A percentile compares a stretch with the other conserved stretches of the same genome.
Evolutionary conservation across 2,329 filamentous ascomycete species (phyloP).

Genomic region (Pezicula carpinea): DNA sequence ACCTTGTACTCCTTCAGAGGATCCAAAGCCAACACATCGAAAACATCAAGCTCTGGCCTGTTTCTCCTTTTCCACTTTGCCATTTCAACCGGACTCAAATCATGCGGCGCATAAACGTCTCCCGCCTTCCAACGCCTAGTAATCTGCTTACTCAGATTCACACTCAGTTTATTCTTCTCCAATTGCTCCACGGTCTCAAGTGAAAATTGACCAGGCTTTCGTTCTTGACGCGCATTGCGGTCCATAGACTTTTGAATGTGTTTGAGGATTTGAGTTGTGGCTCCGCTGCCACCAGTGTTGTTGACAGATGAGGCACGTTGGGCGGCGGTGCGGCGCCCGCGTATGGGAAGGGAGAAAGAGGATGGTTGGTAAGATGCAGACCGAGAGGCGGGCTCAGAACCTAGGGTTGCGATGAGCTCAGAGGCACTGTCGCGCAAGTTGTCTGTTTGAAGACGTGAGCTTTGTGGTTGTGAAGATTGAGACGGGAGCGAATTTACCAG

Average conservation of each 20-base stretch:
- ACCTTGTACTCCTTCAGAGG: constrained; percentile 87
- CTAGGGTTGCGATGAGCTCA: not conserved
- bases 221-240: not conserved
- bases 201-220: not conserved
- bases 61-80: constrained; percentile 66
- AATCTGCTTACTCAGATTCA: constrained; percentile 58
- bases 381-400: not conserved
- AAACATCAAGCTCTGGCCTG: constrained; percentile 59
- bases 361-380: too few relatives aligned
- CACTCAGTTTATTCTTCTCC: constrained; percentile 25
- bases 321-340: too few relatives aligned
- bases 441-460: not conserved
- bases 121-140: constrained; percentile 69
- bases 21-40: constrained; percentile 75
- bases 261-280: too few relatives aligned
- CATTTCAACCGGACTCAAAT: constrained; percentile 75
- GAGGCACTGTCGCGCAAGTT: not conserved
- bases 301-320: not conserved
- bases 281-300: too few relatives aligned
- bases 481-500: constrained; percentile 14
- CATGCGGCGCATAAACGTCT: constrained; percentile 87
- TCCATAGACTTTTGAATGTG: not conserved
- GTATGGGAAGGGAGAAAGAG: too few relatives aligned
- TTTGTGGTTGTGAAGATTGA: constrained; percentile 1
- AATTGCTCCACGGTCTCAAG: constrained; percentile 6